Base-by-base conservation (phyloP, 225 moss, liverwort and hornwort species). In the Thuidium tamariscinum region DNA sequence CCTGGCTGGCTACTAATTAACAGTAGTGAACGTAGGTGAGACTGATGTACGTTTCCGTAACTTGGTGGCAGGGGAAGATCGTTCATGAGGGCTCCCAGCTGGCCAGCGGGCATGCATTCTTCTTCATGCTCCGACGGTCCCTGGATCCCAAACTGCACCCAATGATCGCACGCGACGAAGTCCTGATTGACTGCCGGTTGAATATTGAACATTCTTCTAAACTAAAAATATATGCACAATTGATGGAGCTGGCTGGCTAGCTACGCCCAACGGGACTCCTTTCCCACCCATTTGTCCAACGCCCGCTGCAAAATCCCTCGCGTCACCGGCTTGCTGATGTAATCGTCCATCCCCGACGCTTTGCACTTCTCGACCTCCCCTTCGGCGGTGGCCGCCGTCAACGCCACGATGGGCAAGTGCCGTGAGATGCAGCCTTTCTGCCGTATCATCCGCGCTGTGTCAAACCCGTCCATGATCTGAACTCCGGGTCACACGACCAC, bases 321-420 rank as follows among this genome's bases (percentile, higher is more conserved):
- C 13, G 92, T 92, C 64, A 92, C 92, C 36, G 90, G 90, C 79
- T 92, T 92, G 88, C 90, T 92, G 79, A 92, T 92, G 88, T 92
- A 92, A 37, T 92, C 92, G 11, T 92, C 92, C 90, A 92, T 92
- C 32, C 92, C 92, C 18, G 90, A 88, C 61, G 86, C 79, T 25
- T 74, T 90, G 73, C 92, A 92, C 52, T 79, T 90, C 81, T 92
- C 92, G 60, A 90, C 90, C 56, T 92, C 92, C 29, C 90, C 92
- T 82, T 92, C 90, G 32, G 90, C 86, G 46, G 92, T 92, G 6
- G 90, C 86, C 37, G 92, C 90, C 39, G 90, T 92, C 81, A 92
- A 83, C 55, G 92, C 90, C 67, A 92, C 88, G 19, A 92, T 88
- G 5, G 90, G 92, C 65, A 92, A 67, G 14, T 77, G 86, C 16